phyloP scores from a whole-genome alignment of 176 grass and related monocot species.

The Triticum turgidum region DNA sequence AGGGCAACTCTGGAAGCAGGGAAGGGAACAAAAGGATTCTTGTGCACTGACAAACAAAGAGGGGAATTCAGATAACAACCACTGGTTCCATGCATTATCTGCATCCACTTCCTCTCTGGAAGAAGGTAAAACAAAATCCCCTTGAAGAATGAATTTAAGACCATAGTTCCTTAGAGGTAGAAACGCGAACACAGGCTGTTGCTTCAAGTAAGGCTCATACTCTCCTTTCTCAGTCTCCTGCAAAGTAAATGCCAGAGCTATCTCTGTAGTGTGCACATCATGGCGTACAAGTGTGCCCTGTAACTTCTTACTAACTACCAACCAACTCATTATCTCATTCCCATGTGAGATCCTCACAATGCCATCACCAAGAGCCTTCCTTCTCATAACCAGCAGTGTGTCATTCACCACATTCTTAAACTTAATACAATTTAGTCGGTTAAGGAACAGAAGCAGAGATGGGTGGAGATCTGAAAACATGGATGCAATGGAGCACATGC shows the following conservation, averaged over 20 bases:
- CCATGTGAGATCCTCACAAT: slow-evolving; percentile 93
- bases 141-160: slow-evolving; percentile 97
- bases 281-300: slow-evolving; percentile 55
- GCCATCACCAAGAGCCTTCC: slow-evolving; percentile 66
- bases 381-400: slow-evolving; percentile 71
- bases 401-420: slow-evolving; percentile 74
- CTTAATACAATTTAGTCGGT: slow-evolving; percentile 79
- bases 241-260: slow-evolving; percentile 88
- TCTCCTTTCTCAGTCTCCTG: slow-evolving; percentile 62
- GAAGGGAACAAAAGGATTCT: slow-evolving; percentile 80
- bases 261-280: slow-evolving; percentile 82
- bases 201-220: slow-evolving; percentile 68
- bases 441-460: slow-evolving; percentile 89
- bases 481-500: slow-evolving; percentile 70
- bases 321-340: slow-evolving; percentile 81
- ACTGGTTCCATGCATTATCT: slow-evolving; percentile 98
- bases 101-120: slow-evolving; percentile 98
- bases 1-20: slow-evolving; percentile 63
- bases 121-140: slow-evolving; percentile 92
- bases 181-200: slow-evolving; percentile 96
- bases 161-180: slow-evolving; percentile 94
- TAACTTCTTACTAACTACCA: slow-evolving; percentile 76
- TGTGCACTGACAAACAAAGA: slow-evolving; percentile 68
- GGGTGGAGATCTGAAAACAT: slow-evolving; percentile 98
- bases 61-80: slow-evolving; percentile 90